Base-by-base conservation (phyloP, 2,329 filamentous ascomycete species). In the Aspergillus versicolor region DNA sequence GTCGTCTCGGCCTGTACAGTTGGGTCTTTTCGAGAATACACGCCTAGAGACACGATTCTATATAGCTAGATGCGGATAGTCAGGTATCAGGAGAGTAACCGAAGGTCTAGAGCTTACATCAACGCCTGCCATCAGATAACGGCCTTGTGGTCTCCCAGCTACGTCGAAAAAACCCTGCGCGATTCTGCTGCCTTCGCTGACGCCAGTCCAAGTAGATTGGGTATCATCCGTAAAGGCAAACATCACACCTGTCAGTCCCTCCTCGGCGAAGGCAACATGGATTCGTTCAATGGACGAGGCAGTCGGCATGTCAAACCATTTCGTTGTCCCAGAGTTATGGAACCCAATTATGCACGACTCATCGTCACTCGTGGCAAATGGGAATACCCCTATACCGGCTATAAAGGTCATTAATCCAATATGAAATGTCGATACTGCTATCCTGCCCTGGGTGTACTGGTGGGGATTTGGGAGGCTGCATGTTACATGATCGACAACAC, bases 361-460 rank as follows among this genome's bases (percentile, higher is more conserved):
- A 24, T 34, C 11, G 4, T 37, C 34, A 5, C 4, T n/a, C n/a
- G 32, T 45, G 8, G 34, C 3, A 6, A 19, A 43, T 15, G 21
- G 17, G 21, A 44, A 41, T 8, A 60, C 11, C 3, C 38, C 34
- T n/a, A 61, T 44, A 11, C 54, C 60, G 0, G 54, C 40, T 37
- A 61, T 53, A 32, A 60, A 60, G 5, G 2, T 19, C 4, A 43
- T 27, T 41, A 17, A 22, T 3, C 60, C 60, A 5, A 61, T 43
- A 12, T 38, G 43, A 4, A 53, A 42, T 3, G 48, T 52, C 17
- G 60, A 60, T 11, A 61, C 50, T 32, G 34, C 38, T 19, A 58
- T 48, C n/a, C 41, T 8, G 5, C 27, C 22, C 21, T 15, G 37
- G 19, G 38, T 9, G 3, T 45, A 24, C 2, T 40, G 22, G 30